Base-by-base conservation (phyloP, 176 grass and related monocot genomes). In the Zea luxurians region DNA sequence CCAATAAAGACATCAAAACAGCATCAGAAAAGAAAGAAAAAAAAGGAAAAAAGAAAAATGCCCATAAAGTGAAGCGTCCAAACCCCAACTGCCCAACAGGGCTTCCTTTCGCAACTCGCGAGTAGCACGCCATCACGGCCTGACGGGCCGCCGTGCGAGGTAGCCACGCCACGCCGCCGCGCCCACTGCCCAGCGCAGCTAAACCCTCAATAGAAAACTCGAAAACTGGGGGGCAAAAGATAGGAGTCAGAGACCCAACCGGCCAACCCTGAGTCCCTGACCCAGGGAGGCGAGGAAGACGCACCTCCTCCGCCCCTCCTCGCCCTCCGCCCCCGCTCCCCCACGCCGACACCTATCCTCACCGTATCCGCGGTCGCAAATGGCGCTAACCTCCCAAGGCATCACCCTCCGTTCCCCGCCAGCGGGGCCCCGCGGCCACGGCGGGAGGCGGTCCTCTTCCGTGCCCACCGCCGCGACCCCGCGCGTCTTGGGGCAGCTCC, bases 321-420 rank as follows among this genome's bases (percentile, higher is more conserved):
- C n/a, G 18, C 16, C 60, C 72, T 1, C 66, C 49, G 18, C 48
- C 40, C 4, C 48, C 35, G 41, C 35, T 10, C 27, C 12, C n/a
- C 48, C 41, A 17, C 38, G 38, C 38, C 47, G 69, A 71, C 46
- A 50, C 48, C 70, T 38, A 7, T 46, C 61, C 21, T 64, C 64
- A n/a, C 68, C 61, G 49, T 70, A 61, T 79, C 78, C 57, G 72
- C 78, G 48, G 71, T 61, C 13, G 69, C 69, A 71, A 89, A 89
- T 89, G 87, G 82, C 82, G 48, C 73, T 89, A 37, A 52, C 83
- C 72, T 85, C 87, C 71, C 87, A 77, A 53, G 74, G 87, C 73
- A 54, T 89, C 87, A 85, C 83, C 50, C 81, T 78, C 46, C 75
- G 75, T 73, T 58, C 77, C 41, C 71, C 82, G 48, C 73, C 71